Conservation (phyloP, 495 filamentous ascomycete genomes). For the Penicillium canariense region DNA sequence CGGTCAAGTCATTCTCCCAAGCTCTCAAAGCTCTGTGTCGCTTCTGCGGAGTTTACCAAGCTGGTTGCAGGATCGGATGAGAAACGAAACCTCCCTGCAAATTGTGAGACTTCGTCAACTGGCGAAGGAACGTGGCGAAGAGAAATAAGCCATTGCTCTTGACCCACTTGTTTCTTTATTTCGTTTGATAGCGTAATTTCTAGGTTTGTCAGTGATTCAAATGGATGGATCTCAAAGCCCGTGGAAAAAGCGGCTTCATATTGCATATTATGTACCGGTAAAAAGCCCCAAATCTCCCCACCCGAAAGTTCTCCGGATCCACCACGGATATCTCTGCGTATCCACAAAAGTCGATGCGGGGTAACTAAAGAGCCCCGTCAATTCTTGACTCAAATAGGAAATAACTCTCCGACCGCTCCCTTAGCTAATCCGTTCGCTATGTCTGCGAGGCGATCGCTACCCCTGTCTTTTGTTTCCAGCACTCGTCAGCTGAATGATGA, state of each 20-base stretch:
- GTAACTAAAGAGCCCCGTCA: neutral
- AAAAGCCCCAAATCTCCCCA: no score
- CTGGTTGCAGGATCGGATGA: neutral
- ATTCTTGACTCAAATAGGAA: neutral
- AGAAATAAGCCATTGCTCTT: neutral
- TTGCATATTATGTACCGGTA: no score
- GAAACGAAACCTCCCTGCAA: neutral
- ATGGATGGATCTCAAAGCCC: no score
- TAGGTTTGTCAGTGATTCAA: no score
- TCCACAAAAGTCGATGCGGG: neutral
- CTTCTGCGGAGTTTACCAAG: neutral
- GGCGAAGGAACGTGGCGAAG: neutral
- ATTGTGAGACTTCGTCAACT: neutral
- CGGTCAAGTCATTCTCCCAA: neutral
- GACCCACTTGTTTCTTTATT: no score
- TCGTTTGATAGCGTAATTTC: no score
- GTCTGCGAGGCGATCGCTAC: neutral
- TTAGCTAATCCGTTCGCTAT: neutral
- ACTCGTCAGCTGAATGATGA: neutral
- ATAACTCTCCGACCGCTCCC: neutral
- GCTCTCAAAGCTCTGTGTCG: neutral
- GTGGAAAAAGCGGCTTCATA: no score
- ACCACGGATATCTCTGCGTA: neutral
- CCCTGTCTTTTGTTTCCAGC: neutral
- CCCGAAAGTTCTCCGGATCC: no score